These are phyloP conservation scores for Bassia scoparia DNA, from an alignment of 148 eudicot species.

Conservation along the genomic window DNA sequence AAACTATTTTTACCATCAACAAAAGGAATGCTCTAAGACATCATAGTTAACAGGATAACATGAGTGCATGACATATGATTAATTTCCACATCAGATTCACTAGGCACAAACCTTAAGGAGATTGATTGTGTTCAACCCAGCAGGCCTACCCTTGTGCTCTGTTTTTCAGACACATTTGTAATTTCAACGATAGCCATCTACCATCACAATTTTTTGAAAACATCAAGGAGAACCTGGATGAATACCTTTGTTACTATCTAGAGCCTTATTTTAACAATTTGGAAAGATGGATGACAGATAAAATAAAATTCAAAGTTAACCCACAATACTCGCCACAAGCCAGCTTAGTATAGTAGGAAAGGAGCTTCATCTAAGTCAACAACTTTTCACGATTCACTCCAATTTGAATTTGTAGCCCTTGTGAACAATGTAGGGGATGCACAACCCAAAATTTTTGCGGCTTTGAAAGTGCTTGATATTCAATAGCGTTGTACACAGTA, in stretches of 20 bases:
- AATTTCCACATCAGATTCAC: not conserved
- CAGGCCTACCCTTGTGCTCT: constrained; percentile 86
- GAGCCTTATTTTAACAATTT: constrained; percentile 1
- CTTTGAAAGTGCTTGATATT: constrained; percentile 77
- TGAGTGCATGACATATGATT: not conserved
- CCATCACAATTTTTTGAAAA: constrained; percentile 65
- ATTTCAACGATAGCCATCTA: constrained; percentile 69
- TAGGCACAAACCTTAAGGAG: constrained; percentile 62
- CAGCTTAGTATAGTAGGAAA: constrained; percentile 1
- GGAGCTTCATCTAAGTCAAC: constrained; percentile 66
- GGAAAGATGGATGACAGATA: constrained; percentile 12
- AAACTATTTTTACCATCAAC: not conserved
- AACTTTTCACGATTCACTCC: constrained; percentile 78
- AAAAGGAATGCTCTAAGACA: no score
- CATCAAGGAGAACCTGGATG: constrained; percentile 66
- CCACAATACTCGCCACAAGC: constrained; percentile 12
- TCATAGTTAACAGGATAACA: not conserved
- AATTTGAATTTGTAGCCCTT: constrained; percentile 78
- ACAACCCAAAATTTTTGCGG: constrained; percentile 84
- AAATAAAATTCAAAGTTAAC: not conserved
- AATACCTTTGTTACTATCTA: no score
- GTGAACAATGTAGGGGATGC: constrained; percentile 67
- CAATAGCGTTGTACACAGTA: constrained; percentile 94
- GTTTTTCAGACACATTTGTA: constrained; percentile 57
- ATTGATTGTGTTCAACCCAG: constrained; percentile 94